Evolutionary conservation across 1,139 yeast species (phyloP), one percentile per base, ranked within the genome.

Genomic region (Pichia sp.): DNA sequence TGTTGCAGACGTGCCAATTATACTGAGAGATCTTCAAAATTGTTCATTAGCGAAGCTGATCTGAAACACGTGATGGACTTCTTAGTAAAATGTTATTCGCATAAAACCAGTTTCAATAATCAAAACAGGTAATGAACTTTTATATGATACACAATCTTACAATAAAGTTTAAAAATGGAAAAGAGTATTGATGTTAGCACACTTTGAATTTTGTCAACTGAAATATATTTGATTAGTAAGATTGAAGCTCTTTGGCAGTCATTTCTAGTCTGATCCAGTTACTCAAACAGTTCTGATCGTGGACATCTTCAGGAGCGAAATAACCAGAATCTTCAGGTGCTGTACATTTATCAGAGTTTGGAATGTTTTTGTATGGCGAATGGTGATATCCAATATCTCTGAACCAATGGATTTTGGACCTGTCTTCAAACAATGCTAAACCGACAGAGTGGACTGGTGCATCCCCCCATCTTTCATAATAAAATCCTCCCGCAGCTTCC

Each of bases 401-500:
- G 63, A 88, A 88, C 62, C 88, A 88, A 62, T 88, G 96, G 12
- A 88, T 67, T 43, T 86, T 84, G 4, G 75, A 67, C 6, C 79
- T 59, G 43, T 81, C 72, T 36, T 85, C 64, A 55, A 82, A 67
- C 71, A 88, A 69, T 0, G 85, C 93, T 8, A 84, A 72, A 0
- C 91, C 96, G 24, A 88, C 66, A 2, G 95, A 81, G 58, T 86
- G 96, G 2, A 88, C 79, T 0, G 96, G 95, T 0, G 96, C 96
- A 67, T 88, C 96, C 1, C 96, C 96, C 96, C 96, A 88, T 56
- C 96, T 66, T 58, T 88, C 96, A 40, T 72, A 72, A 70, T 79
- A 85, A 55, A 88, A 88, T 0, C 96, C 96, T 11, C 91, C 88
- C 11, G 78, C 68, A 15, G 61, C 46, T 41, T 88, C 96, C 43